Conservation (phyloP, 306 rosid species). For the Prunus mume region DNA sequence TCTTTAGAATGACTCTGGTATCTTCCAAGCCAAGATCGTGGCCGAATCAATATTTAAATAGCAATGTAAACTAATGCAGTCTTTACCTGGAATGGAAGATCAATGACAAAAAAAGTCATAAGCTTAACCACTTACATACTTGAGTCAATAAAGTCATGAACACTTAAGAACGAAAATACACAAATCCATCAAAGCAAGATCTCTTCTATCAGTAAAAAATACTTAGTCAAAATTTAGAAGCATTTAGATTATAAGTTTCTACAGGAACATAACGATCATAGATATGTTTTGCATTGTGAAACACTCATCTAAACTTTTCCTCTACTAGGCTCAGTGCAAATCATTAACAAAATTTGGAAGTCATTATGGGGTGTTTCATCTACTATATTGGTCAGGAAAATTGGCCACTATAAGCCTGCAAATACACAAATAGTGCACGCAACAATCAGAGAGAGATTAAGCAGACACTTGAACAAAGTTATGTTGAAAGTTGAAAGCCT, state of each 20-base stretch:
- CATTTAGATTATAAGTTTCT: neutral
- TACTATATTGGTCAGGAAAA: neutral
- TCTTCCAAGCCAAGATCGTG: slow-evolving; percentile 10
- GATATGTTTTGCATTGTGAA: neutral
- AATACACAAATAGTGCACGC: neutral
- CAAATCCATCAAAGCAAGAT: neutral
- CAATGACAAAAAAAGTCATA: slow-evolving; percentile 5
- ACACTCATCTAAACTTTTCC: neutral
- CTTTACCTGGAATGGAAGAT: slow-evolving; percentile 25
- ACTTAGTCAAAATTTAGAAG: neutral
- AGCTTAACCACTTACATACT: neutral
- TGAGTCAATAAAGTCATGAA: neutral
- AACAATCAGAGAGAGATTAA: slow-evolving; percentile 5
- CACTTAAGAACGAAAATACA: neutral
- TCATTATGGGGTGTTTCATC: neutral
- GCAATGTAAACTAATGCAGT: neutral
- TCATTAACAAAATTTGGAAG: neutral
- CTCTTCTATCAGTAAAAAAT: neutral
- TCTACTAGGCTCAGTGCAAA: neutral
- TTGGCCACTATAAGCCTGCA: neutral
- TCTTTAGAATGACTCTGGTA: slow-evolving; percentile 2
- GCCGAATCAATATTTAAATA: neutral
- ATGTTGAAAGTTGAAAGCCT: neutral
- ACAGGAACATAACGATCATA: neutral
- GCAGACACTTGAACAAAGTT: neutral